phyloP scores from a whole-genome alignment of 2,329 filamentous ascomycete genomes.

The Pestalotiopsis sp. region DNA sequence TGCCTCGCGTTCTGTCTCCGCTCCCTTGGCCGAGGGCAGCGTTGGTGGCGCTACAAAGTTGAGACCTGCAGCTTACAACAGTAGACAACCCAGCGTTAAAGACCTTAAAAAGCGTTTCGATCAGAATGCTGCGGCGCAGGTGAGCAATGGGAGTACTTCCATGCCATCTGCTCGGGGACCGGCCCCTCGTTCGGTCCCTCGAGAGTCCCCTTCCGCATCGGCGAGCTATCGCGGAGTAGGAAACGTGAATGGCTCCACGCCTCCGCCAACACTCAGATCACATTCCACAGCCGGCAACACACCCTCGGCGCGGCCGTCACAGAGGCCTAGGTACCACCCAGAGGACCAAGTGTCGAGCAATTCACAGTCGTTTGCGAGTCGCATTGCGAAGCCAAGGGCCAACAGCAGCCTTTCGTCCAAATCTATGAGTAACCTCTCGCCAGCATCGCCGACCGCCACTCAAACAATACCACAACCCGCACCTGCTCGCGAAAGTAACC shows the following conservation, averaged over 20 bases:
- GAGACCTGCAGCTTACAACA: slow-evolving; percentile 29
- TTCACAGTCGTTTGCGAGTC: slow-evolving; percentile 61
- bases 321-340: slow-evolving; percentile 47
- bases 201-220: slow-evolving; percentile 36
- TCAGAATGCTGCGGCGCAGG: slow-evolving; percentile 46
- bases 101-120: slow-evolving; percentile 82
- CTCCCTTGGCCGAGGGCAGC: slow-evolving; percentile 51
- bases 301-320: slow-evolving; percentile 33
- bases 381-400: slow-evolving; percentile 54
- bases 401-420: slow-evolving; percentile 40
- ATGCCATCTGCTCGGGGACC: slow-evolving; percentile 35
- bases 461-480: slow-evolving; percentile 20
- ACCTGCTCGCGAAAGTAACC: slow-evolving; percentile 32
- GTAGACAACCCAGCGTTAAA: slow-evolving; percentile 69
- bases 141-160: slow-evolving; percentile 17
- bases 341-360: slow-evolving; percentile 56
- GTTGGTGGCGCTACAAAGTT: slow-evolving; percentile 30
- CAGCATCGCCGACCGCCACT: slow-evolving; percentile 22
- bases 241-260: slow-evolving; percentile 35
- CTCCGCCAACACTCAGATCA: slow-evolving; percentile 39
- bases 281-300: slow-evolving; percentile 25
- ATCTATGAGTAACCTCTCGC: slow-evolving; percentile 44
- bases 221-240: slow-evolving; percentile 31
- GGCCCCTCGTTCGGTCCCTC: slow-evolving; percentile 34
- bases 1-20: slow-evolving; percentile 56